Evolutionary conservation across 148 eudicot species (phyloP), one percentile per base, ranked within the genome.

Genomic region (Amaranthus palmeri): DNA sequence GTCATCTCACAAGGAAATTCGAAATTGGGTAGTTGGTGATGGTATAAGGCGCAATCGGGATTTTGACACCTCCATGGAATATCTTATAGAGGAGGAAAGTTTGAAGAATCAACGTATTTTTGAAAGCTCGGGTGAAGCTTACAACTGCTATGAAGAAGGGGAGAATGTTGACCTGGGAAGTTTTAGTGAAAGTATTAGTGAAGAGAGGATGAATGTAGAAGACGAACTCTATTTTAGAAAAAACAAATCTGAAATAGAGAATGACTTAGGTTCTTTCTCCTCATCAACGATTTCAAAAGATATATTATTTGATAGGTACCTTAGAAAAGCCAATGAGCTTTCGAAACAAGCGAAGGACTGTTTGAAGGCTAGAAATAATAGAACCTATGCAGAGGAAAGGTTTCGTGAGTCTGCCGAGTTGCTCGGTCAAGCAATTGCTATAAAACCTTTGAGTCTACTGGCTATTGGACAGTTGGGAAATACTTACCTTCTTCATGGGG

Each of bases 401-500:
- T 77, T 95, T 52, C 73, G 78, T 52, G 77, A 88, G 47, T 84
- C 96, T 73, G 83, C 97, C 51, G 55, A 74, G 17, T 78, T 95
- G 76, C 92, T 91, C 25, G 79, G 87, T 3, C 84, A 83, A 83
- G 98, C 98, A 69, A 81, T 85, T 70, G 83, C 87, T 40, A 81
- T 91, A 82, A 89, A 90, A 78, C 98, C 98, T 44, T 84, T 91
- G 98, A 95, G 98, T 80, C 87, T 95, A 68, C 81, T 95, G 66
- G 97, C 96, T 25, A 83, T 90, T 59, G 98, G 97, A 58, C 98
- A 88, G 73, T 79, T 95, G 80, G 98, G 96, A 53, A 95, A 91
- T 68, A 89, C 96, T n/a, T 91, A 91, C 83, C 97, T 95, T 80
- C 88, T 95, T 75, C 98, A 89, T 41, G 98, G 98, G 74, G 97